phyloP scores from a whole-genome alignment of 2,329 filamentous ascomycete species.

The Xylaria sp. region DNA sequence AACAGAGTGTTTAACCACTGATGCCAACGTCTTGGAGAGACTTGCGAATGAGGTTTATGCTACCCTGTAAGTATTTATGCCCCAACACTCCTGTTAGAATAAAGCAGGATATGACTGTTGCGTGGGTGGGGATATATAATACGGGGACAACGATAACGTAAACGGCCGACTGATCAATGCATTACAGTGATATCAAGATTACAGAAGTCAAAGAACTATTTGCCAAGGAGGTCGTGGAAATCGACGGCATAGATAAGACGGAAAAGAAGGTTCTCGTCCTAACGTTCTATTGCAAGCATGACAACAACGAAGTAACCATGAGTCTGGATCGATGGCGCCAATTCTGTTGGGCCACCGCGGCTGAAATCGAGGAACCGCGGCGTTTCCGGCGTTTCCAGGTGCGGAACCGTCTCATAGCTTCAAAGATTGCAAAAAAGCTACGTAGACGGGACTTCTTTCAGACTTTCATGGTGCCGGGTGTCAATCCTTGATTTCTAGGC shows the following conservation, averaged over 20 bases:
- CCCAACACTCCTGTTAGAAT: not conserved
- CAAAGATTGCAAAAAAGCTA: no score
- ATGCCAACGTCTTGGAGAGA: not conserved
- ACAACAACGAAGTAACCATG: not conserved
- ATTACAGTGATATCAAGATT: conserved; percentile 5
- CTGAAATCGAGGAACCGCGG: no score
- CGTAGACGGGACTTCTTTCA: no score
- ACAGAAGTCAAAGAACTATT: not conserved
- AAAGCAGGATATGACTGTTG: no score
- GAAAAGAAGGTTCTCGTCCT: conserved; percentile 1
- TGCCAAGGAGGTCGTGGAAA: not conserved
- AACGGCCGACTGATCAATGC: no score
- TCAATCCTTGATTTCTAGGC: no score
- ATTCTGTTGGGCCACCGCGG: no score
- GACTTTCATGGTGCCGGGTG: no score
- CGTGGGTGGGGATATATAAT: no score
- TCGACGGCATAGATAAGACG: not conserved
- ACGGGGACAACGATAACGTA: no score
- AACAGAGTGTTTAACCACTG: not conserved
- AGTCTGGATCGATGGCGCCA: not conserved
- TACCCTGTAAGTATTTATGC: conserved; percentile 3
- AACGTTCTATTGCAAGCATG: not conserved
- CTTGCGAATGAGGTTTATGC: not conserved
- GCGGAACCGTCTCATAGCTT: no score
- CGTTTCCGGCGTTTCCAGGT: no score